These are phyloP conservation scores for Curvularia verruculosa DNA, from an alignment of 2,329 filamentous ascomycete species.

Conservation along the genomic window DNA sequence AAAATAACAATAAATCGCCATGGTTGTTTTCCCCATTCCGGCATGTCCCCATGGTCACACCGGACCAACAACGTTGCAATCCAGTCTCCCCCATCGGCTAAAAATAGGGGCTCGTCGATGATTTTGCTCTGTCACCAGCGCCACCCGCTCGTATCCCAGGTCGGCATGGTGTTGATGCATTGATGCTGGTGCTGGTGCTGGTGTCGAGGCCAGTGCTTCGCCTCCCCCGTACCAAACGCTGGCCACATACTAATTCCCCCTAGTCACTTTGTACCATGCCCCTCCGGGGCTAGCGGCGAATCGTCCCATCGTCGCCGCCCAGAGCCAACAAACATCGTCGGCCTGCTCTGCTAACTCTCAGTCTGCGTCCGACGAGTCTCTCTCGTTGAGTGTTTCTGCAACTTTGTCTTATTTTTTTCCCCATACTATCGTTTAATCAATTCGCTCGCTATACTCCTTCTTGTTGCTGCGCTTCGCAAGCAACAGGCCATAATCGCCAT, in stretches of 20 bases:
- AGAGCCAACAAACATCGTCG: slow-evolving; percentile 25
- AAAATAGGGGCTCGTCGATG: slow-evolving; percentile 25
- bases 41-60: neutral
- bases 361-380: slow-evolving; percentile 17
- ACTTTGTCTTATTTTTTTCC: slow-evolving; percentile 24
- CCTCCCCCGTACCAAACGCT: slow-evolving; percentile 2
- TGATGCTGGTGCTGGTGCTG: slow-evolving; percentile 1
- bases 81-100: slow-evolving; percentile 19
- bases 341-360: slow-evolving; percentile 22
- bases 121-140: slow-evolving; percentile 12
- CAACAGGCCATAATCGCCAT: neutral
- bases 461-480: slow-evolving; percentile 7
- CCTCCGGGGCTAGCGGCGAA: slow-evolving; percentile 25
- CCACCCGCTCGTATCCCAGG: slow-evolving; percentile 28
- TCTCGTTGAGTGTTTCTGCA: slow-evolving; percentile 18
- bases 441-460: slow-evolving; percentile 28
- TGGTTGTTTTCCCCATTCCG: neutral
- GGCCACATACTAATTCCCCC: slow-evolving; percentile 15
- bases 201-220: neutral
- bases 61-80: neutral
- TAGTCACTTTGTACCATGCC: slow-evolving; percentile 25
- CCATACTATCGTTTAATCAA: slow-evolving; percentile 37
- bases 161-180: slow-evolving; percentile 19
- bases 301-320: slow-evolving; percentile 33
- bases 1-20: neutral